Evolutionary conservation across 441 rosid genomes (phyloP), one percentile per base, ranked within the genome.

Genomic region (Pelargonium hybrid): DNA sequence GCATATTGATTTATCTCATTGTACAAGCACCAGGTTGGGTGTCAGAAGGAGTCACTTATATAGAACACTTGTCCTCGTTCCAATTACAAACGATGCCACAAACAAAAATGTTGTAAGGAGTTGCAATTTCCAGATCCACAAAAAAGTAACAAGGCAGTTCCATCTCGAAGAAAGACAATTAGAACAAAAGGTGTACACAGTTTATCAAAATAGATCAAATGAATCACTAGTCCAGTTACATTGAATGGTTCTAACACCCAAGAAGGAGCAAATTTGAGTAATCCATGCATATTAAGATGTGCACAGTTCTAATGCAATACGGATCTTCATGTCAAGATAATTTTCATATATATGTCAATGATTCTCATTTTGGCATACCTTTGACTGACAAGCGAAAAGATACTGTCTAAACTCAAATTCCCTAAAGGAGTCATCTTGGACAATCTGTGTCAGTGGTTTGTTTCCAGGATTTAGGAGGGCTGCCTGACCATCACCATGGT

Each of bases 401-500:
- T 92, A 95, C 79, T 92, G 98, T 74, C 95, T 88, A 76, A 92
- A 95, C 62, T 95, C 99, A 71, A 90, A 95, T 81, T 90, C 98
- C 76, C 93, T 87, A 74, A 90, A 95, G 47, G 93, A 88, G 80
- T 90, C 98, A 84, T 95, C 97, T 82, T 92, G 96, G 79, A 90
- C 93, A 78, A 92, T 85, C 71, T 88, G 95, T 4, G 90, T 82
- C 84, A 95, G 76, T 37, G 83, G 81, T 77, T 92, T 92, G 77
- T 73, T 86, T 84, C 85, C 96, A 70, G 95, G 86, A 76, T 87
- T 85, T 61, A 92, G 86, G 73, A 95, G 76, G 25, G 86, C 87
- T 73, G 98, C 96, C 81, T 83, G 95, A 84, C 89, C 99, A 82
- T 95, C 98, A 71, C 95, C 97, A 68, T 70, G 79, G 71, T 95